Percentiles rank a stretch among this genome's conserved stretches.
phyloP scores from a whole-genome alignment of 192 early-diverging fungal genomes.

The Pilaira anomala region DNA sequence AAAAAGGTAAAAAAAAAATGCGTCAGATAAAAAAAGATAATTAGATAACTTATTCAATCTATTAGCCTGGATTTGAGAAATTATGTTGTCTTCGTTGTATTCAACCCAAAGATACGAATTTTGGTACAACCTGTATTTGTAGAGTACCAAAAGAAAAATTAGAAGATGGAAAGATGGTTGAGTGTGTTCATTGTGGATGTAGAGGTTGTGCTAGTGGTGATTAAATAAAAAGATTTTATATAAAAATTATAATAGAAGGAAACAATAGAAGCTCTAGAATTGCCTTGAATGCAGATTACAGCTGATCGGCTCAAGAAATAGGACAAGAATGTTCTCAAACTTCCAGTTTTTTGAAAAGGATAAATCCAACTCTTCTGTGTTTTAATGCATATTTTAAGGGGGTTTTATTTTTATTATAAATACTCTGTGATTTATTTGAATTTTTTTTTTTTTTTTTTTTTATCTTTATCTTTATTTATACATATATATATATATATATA shows the following conservation, averaged over 20 bases:
- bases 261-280: no score
- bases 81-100: constrained; percentile 97
- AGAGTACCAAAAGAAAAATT: constrained; percentile 90
- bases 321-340: constrained; percentile 15
- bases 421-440: no score
- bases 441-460: constrained; percentile 2
- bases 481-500: no score
- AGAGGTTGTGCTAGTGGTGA: constrained; percentile 69
- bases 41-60: not conserved
- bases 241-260: not conserved
- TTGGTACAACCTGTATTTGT: constrained; percentile 96
- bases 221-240: constrained; percentile 13
- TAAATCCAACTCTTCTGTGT: no score
- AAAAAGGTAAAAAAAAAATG: constrained; percentile 67
- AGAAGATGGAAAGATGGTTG: constrained; percentile 85
- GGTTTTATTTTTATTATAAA: not conserved
- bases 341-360: constrained; percentile 2
- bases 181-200: constrained; percentile 95
- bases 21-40: not conserved
- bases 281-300: no score
- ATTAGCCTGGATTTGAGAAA: constrained; percentile 90
- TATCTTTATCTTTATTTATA: constrained; percentile 1
- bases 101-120: constrained; percentile 95
- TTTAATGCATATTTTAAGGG: not conserved
- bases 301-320: not conserved